Evolutionary conservation across 768 basidiomycete species (phyloP), one percentile per base, ranked within the genome.

Genomic region (Naematelia aurantialba): DNA sequence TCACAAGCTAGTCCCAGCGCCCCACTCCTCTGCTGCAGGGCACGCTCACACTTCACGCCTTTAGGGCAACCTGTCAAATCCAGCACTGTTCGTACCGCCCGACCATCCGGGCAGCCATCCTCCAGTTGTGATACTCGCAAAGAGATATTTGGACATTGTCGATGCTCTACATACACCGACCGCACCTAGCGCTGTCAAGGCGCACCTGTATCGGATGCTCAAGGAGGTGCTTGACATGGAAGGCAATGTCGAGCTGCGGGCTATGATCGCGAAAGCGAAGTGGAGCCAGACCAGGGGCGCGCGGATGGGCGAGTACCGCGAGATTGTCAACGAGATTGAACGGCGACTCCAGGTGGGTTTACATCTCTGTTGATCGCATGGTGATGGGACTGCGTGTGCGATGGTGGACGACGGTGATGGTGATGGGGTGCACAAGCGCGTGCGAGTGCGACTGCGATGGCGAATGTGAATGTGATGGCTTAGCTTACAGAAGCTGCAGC

Each of bases 161-260:
- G 78, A 80, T 26, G 75, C 79, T 0, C 83, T 88, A 26, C 83
- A 84, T 74, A 92, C 91, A 12, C 80, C 81, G 5, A 92, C 92
- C 14, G 70, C 82, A 2, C 70, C 82, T 14, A 86, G 88, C 64
- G 89, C 88, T 0, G 83, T 97, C 65, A 94, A 94, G 70, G 87
- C 89, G 0, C 94, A 99, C 71, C 73, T 99, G 30, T 99, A 96
- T 83, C 90, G 96, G 77, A 76, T 99, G 30, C 83, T 96, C 79
- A 85, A 87, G 0, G 90, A 90, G 0, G 87, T 85, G 0, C 79
- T 97, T 29, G 78, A 76, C 13, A 58, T 62, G 10, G 85, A 89
- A 65, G 80, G 63, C 5, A 85, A 89, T 65, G 80, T 77, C 1
- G 91, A 92, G 70, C 74, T 96, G 59, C 80, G 94, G 44, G 85